phyloP scores from a whole-genome alignment of 495 filamentous ascomycete genomes.

The Podospora pseudoanserina region DNA sequence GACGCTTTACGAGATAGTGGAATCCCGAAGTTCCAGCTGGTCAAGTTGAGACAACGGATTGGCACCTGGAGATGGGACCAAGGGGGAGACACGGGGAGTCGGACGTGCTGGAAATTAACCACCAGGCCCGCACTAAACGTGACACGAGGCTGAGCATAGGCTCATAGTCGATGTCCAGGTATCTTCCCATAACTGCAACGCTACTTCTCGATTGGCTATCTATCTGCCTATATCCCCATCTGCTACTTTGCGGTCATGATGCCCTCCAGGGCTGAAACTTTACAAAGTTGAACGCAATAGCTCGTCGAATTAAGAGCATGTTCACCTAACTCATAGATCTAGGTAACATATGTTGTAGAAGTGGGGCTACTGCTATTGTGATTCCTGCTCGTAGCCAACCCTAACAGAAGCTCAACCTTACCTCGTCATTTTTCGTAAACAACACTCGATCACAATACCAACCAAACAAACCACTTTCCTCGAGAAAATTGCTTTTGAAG shows the following conservation, averaged over 20 bases:
- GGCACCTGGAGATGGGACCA: slow-evolving; percentile 3
- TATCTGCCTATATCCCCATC: no score
- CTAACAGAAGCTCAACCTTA: not conserved
- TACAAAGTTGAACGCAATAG: no score
- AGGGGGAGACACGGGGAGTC: slow-evolving; percentile 2
- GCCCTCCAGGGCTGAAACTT: no score
- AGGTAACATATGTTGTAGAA: not conserved
- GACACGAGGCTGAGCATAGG: not conserved
- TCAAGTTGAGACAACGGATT: not conserved
- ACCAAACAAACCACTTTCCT: not conserved
- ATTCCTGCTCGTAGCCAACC: not conserved
- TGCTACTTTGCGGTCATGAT: no score
- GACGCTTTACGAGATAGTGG: not conserved
- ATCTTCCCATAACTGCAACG: no score
- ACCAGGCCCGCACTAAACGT: slow-evolving; percentile 3
- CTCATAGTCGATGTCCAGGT: not conserved
- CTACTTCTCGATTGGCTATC: no score
- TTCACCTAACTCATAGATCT: not conserved
- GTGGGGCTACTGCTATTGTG: not conserved
- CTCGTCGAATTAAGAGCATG: not conserved
- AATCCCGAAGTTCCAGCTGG: not conserved
- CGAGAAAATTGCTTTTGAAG: not conserved
- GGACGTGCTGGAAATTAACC: slow-evolving; percentile 9
- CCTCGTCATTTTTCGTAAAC: not conserved
- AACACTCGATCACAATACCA: not conserved